Evolutionary conservation across 2,329 filamentous ascomycete species (phyloP), one percentile per base, ranked within the genome.

Genomic region (Acrocalymma vagum): DNA sequence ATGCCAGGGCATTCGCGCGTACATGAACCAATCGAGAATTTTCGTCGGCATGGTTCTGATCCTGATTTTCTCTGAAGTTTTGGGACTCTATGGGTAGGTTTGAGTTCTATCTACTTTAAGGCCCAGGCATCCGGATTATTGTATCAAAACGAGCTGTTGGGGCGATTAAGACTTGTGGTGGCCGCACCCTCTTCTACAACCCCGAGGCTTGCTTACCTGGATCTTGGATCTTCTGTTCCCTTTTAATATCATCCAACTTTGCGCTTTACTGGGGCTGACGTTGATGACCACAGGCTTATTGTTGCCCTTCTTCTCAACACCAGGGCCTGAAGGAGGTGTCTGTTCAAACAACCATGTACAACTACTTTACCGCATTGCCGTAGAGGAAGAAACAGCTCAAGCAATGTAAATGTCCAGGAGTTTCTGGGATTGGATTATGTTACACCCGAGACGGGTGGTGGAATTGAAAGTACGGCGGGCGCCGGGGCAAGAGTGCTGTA

Each of bases 11-110:
- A 93, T 97, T 37, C 85, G 94, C 60, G 86, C 91, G 42, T 97
- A 95, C 76, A 96, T 99, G 91, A 84, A 90, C 63, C 94, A 99
- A 73, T 95, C 89, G 33, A 84, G 93, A 51, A 88, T 99, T 55
- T 99, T 96, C 61, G 94, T 99, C 33, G 94, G 94, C 72, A 97
- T 97, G 94, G 93, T 99, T 30, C 76, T 99, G 62, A 97, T 97
- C 58, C 81, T 97, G 51, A 99, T 99, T 82, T 99, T 99, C 69
- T 94, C 90, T 42, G 94, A 99, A 79, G 94, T 99, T 13, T 71
- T 99, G 68, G 94, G 94, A 71, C 85, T 99, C 21, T 99, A 99
- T 65, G 94, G 94, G 90, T 96, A 79, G 57, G 86, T 48, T 21
- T 16, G 13, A 15, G 33, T 23, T 3, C 24, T 11, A 26, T 28